phyloP scores from a whole-genome alignment of 2,329 filamentous ascomycete genomes.

The Arthrobotrys musiformis region DNA sequence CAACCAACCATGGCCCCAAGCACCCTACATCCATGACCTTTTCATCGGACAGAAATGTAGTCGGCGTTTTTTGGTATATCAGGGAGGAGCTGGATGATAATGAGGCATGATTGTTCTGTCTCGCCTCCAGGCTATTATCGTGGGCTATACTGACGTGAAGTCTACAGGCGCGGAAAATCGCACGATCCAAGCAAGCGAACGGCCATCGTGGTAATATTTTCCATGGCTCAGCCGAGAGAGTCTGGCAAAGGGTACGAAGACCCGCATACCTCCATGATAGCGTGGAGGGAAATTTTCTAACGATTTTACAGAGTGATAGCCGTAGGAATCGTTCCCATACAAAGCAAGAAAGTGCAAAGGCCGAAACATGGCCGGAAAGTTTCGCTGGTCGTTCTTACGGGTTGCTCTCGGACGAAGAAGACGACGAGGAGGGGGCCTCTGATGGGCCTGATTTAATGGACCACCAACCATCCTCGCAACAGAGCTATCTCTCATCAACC shows the following conservation, averaged over 20 bases:
- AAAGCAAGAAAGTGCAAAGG: not conserved
- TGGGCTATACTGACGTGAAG: not conserved
- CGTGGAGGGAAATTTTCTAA: not conserved
- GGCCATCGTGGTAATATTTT: conserved; percentile 52
- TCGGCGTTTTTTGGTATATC: conserved; percentile 53
- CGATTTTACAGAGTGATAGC: not conserved
- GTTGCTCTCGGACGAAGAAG: conserved; percentile 49
- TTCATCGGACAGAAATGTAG: conserved; percentile 30
- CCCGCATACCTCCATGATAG: not conserved
- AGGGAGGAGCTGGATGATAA: conserved; percentile 40
- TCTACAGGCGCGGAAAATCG: conserved; percentile 39
- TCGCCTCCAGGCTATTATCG: not conserved
- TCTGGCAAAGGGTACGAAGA: conserved; percentile 38
- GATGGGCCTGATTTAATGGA: conserved; percentile 4
- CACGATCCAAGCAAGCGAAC: conserved; percentile 34
- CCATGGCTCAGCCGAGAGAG: conserved; percentile 46
- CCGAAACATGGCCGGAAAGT: conserved; percentile 5
- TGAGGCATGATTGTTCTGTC: conserved; percentile 5
- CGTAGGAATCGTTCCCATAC: not conserved
- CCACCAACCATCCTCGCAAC: conserved; percentile 2
- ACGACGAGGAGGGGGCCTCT: conserved; percentile 14
- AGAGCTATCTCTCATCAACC: conserved; percentile 21
- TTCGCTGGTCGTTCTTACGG: conserved; percentile 51
- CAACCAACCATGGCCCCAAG: not conserved
- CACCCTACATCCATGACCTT: not conserved